These are phyloP conservation scores for Aspergillus tanneri DNA, from an alignment of 2,329 filamentous ascomycete species.

Conservation along the genomic window DNA sequence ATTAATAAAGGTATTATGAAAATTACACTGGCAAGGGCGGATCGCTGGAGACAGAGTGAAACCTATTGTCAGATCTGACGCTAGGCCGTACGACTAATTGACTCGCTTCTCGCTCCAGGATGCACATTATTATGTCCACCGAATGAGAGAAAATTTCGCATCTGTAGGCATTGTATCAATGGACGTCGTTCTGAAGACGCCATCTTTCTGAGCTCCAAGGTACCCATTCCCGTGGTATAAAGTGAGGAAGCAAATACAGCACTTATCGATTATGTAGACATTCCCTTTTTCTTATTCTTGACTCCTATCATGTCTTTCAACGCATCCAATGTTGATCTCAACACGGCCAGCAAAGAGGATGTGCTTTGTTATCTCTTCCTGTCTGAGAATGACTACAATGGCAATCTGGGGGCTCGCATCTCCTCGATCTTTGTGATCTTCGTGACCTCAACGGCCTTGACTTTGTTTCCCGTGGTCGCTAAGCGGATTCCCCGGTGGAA, in stretches of 20 bases:
- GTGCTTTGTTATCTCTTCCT: conserved; percentile 54
- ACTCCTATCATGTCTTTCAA: conserved; percentile 30
- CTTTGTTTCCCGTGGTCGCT: conserved; percentile 50
- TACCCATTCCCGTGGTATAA: not conserved
- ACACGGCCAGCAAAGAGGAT: conserved; percentile 41
- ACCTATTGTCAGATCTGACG: too few relatives aligned
- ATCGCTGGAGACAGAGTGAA: too few relatives aligned
- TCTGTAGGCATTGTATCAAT: too few relatives aligned
- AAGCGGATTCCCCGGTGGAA: conserved; percentile 38
- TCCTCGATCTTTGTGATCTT: conserved; percentile 48
- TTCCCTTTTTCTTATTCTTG: too few relatives aligned
- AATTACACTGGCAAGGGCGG: too few relatives aligned
- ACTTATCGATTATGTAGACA: not conserved
- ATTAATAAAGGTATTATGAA: too few relatives aligned
- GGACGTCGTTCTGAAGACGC: too few relatives aligned
- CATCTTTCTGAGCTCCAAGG: not conserved
- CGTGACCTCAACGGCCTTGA: conserved; percentile 42
- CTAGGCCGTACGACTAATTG: too few relatives aligned
- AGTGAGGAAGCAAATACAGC: not conserved
- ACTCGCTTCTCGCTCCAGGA: too few relatives aligned
- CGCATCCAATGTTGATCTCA: conserved; percentile 46
- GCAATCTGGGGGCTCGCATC: conserved; percentile 46
- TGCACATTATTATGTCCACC: too few relatives aligned
- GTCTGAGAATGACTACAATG: conserved; percentile 55
- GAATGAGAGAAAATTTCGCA: not conserved